Conservation (phyloP, 108 stramenopile genomes). For the Nitzschia inconspicua region DNA sequence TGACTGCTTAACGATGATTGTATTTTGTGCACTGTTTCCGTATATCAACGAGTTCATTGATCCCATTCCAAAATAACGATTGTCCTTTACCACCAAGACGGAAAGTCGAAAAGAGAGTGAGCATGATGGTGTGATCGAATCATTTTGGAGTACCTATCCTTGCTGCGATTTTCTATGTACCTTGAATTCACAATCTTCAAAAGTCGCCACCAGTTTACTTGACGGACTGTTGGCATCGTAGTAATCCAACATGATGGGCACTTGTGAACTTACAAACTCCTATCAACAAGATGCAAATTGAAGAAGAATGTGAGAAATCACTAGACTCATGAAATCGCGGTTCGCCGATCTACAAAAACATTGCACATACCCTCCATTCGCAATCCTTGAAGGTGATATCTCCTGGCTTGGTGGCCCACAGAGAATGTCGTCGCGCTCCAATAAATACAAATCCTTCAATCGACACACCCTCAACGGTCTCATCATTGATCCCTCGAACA, state of each 20-base stretch:
- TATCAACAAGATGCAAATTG: slow-evolving; percentile 1
- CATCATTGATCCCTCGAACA: slow-evolving; percentile 26
- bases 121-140: background rate
- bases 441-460: slow-evolving; percentile 40
- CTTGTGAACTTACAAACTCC: slow-evolving; percentile 20
- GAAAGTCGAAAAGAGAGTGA: background rate
- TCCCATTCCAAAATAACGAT: slow-evolving; percentile 22
- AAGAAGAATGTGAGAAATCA: background rate
- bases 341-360: background rate
- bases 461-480: slow-evolving; percentile 24
- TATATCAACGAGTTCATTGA: slow-evolving; percentile 31
- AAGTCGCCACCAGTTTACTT: slow-evolving; percentile 21
- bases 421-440: slow-evolving; percentile 16
- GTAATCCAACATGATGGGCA: slow-evolving; percentile 41
- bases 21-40: slow-evolving; percentile 35
- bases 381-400: slow-evolving; percentile 40
- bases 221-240: slow-evolving; percentile 15
- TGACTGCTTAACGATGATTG: slow-evolving; percentile 4
- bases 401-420: slow-evolving; percentile 39
- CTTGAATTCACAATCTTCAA: slow-evolving; percentile 26
- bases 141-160: background rate
- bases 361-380: slow-evolving; percentile 30
- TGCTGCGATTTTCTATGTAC: no score
- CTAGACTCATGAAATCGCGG: background rate
- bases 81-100: slow-evolving; percentile 1